Percentiles rank a stretch among this genome's conserved stretches.
Evolutionary conservation across 257 asterid species (phyloP).

Genomic region (Solanum medicagineum): DNA sequence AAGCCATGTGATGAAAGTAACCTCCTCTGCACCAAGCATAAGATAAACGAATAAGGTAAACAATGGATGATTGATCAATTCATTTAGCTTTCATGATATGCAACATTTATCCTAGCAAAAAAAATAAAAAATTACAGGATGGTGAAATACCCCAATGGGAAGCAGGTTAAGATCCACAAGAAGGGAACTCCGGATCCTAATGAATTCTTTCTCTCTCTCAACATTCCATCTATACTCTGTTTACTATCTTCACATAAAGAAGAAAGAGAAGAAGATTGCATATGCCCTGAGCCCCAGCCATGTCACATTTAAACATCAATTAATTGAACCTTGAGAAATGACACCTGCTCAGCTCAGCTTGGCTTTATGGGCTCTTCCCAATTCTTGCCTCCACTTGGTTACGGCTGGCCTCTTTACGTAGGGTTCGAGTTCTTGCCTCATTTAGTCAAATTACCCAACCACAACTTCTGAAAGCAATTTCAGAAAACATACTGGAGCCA

Average conservation of each 20-base stretch:
- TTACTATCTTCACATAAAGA: background rate
- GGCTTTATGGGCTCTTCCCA: background rate
- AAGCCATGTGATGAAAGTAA: constrained; percentile 23
- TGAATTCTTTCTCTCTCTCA: background rate
- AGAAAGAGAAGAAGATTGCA: background rate
- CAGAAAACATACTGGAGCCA: background rate
- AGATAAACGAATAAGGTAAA: background rate
- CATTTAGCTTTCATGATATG: background rate
- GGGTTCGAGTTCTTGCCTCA: background rate
- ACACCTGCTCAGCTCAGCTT: background rate
- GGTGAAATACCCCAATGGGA: background rate
- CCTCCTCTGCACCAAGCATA: constrained; percentile 42
- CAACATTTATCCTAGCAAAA: background rate
- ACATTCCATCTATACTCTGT: background rate
- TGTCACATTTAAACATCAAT: background rate
- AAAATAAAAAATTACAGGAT: background rate
- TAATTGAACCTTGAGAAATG: background rate
- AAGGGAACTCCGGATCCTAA: background rate
- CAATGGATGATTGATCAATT: background rate
- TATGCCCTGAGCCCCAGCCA: background rate
- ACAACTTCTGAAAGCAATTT: background rate
- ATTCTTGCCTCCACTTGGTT: background rate
- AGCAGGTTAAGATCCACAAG: background rate
- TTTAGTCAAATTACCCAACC: background rate
- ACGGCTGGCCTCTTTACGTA: background rate